Conservation (phyloP, 2,329 filamentous ascomycete species). For the Penicillium sp. region DNA sequence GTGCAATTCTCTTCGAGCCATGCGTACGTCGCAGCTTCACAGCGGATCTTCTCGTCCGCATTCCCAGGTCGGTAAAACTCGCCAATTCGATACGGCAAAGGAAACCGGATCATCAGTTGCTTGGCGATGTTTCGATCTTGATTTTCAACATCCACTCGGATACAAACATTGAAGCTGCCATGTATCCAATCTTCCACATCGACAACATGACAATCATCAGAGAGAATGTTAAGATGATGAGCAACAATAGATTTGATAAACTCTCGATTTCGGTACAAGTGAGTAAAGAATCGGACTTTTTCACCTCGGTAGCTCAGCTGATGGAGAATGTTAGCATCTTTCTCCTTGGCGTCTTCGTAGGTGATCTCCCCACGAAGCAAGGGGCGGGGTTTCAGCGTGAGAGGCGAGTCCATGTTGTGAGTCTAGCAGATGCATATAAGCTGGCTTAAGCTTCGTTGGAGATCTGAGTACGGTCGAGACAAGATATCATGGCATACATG, state of each 20-base stretch:
- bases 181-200: constrained; percentile 16
- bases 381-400: too few relatives aligned
- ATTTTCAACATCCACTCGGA: constrained; percentile 15
- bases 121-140: constrained; percentile 16
- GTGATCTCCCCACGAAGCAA: constrained; percentile 23
- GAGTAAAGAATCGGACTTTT: constrained; percentile 17
- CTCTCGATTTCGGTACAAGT: constrained; percentile 12
- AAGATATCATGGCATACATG: too few relatives aligned
- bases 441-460: too few relatives aligned
- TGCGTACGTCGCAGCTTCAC: constrained; percentile 26
- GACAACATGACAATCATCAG: constrained; percentile 9
- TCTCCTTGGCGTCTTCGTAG: constrained; percentile 15
- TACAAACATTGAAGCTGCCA: constrained; percentile 24
- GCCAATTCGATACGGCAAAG: constrained; percentile 23
- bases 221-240: constrained; percentile 24
- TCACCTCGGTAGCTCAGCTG: constrained; percentile 16
- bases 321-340: constrained; percentile 23
- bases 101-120: constrained; percentile 23
- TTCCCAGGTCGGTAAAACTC: constrained; percentile 22
- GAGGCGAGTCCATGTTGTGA: too few relatives aligned
- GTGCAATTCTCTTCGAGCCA: constrained; percentile 27
- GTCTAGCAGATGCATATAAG: too few relatives aligned
- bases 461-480: too few relatives aligned
- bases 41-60: constrained; percentile 26
- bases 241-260: constrained; percentile 25